A percentile compares a stretch with the other conserved stretches of the same genome.
These are phyloP conservation scores for Pyrenochaeta sp. DNA, from an alignment of 2,329 filamentous ascomycete species.

Conservation along the genomic window DNA sequence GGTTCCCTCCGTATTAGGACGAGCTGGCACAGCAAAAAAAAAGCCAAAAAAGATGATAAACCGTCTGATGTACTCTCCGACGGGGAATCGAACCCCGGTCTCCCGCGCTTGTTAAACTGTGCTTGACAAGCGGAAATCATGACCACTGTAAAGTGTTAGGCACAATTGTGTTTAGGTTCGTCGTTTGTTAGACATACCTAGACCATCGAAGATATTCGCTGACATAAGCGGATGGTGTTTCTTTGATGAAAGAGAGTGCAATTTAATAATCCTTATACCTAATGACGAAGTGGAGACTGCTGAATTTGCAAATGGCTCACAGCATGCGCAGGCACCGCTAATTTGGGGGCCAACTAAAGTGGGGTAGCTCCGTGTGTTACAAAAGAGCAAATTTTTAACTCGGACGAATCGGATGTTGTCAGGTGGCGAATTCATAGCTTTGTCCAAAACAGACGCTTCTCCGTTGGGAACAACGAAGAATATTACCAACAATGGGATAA, in stretches of 20 bases:
- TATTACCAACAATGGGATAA: too few species aligned
- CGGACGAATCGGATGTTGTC: neutral
- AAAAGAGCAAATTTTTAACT: neutral
- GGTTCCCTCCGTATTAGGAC: too few species aligned
- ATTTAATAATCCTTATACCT: neutral
- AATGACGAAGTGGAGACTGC: neutral
- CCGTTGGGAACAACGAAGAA: too few species aligned
- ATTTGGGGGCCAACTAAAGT: neutral
- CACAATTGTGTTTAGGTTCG: too few species aligned
- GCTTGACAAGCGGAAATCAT: too few species aligned
- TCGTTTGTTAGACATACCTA: too few species aligned
- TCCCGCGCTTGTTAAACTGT: slow-evolving; percentile 33
- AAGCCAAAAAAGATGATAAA: too few species aligned
- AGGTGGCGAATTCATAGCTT: too few species aligned
- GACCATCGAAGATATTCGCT: slow-evolving; percentile 29
- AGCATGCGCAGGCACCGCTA: neutral
- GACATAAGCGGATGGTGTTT: slow-evolving; percentile 20
- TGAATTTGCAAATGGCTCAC: neutral
- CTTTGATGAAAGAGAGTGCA: slow-evolving; percentile 6
- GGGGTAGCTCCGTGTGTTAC: neutral
- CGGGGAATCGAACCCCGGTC: slow-evolving; percentile 38
- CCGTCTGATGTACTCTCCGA: too few species aligned
- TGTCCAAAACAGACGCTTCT: too few species aligned
- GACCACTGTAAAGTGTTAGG: too few species aligned
- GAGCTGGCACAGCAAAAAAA: too few species aligned